phyloP scores from a whole-genome alignment of 106 monocot species.

The Acanthochlamys bracteata region DNA sequence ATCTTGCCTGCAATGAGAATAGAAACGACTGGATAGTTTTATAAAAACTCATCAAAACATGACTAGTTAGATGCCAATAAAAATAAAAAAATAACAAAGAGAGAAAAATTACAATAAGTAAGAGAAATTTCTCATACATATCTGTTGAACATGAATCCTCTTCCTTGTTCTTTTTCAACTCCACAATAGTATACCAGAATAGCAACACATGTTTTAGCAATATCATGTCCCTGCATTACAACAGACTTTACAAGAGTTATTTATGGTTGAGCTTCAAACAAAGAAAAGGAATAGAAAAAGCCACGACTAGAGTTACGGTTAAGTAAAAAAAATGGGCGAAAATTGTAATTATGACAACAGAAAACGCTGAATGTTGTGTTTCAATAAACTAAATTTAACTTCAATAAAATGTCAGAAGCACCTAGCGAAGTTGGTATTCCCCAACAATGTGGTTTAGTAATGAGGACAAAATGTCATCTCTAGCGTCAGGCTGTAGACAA shows the following conservation, averaged over 20 bases:
- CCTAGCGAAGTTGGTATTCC: conserved; percentile 70
- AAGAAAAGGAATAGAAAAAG: too few relatives aligned
- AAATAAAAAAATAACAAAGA: background rate
- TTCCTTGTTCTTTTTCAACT: conserved; percentile 30
- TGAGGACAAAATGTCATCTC: conserved; percentile 44
- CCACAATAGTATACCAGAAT: conserved; percentile 45
- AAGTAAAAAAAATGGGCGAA: too few relatives aligned
- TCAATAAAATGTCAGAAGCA: conserved; percentile 26
- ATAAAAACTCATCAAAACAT: too few relatives aligned
- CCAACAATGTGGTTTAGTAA: conserved; percentile 57
- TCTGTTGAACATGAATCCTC: conserved; percentile 17
- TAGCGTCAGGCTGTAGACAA: conserved; percentile 38
- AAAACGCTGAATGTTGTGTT: conserved; percentile 4
- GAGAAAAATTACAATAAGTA: conserved; percentile 65
- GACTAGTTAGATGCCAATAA: background rate
- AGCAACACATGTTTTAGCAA: conserved; percentile 81
- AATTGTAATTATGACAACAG: background rate
- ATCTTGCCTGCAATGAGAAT: conserved; percentile 54
- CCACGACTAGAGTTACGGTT: too few relatives aligned
- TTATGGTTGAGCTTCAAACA: too few relatives aligned
- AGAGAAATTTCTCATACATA: conserved; percentile 80
- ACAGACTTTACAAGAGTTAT: background rate
- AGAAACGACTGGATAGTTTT: too few relatives aligned
- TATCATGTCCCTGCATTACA: conserved; percentile 79
- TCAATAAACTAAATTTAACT: background rate